Percentiles rank a stretch among this genome's conserved stretches.
Conservation (phyloP, 2,329 filamentous ascomycete genomes). For the Bisporella sp. region DNA sequence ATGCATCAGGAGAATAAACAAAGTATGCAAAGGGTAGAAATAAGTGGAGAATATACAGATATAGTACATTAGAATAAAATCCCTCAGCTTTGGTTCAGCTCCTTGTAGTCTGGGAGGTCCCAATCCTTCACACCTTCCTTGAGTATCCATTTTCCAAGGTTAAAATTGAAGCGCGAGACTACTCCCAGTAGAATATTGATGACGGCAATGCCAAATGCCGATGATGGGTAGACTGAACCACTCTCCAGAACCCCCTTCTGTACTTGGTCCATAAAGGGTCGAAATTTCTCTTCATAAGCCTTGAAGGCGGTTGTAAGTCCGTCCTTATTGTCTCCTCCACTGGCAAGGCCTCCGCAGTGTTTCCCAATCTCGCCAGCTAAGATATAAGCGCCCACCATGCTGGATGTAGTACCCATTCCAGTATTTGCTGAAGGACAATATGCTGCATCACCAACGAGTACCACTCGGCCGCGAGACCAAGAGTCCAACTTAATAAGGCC, state of each 20-base stretch:
- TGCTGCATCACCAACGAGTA: conserved; percentile 46
- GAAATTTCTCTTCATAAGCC: conserved; percentile 35
- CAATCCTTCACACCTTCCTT: neutral
- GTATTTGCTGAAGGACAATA: conserved; percentile 41
- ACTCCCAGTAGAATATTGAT: neutral
- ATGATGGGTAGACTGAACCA: neutral
- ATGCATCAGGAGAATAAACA: too few relatives aligned
- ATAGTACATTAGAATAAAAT: too few relatives aligned
- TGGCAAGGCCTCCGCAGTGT: neutral
- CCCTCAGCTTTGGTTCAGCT: too few relatives aligned
- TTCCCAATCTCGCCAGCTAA: conserved; percentile 44
- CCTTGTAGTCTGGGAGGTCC: neutral
- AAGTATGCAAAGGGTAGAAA: too few relatives aligned
- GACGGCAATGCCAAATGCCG: neutral
- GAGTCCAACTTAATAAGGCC: conserved; percentile 35
- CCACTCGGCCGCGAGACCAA: conserved; percentile 40
- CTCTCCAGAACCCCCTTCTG: conserved; percentile 25
- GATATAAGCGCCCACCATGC: conserved; percentile 44
- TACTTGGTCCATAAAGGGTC: conserved; percentile 35
- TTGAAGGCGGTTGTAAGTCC: conserved; percentile 31
- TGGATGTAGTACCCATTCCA: conserved; percentile 43
- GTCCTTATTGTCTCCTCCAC: conserved; percentile 17
- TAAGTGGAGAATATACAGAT: too few relatives aligned
- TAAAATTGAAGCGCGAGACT: neutral
- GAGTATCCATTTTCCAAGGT: neutral